phyloP scores from a whole-genome alignment of 2,329 filamentous ascomycete species.

The Beauveria varroae region DNA sequence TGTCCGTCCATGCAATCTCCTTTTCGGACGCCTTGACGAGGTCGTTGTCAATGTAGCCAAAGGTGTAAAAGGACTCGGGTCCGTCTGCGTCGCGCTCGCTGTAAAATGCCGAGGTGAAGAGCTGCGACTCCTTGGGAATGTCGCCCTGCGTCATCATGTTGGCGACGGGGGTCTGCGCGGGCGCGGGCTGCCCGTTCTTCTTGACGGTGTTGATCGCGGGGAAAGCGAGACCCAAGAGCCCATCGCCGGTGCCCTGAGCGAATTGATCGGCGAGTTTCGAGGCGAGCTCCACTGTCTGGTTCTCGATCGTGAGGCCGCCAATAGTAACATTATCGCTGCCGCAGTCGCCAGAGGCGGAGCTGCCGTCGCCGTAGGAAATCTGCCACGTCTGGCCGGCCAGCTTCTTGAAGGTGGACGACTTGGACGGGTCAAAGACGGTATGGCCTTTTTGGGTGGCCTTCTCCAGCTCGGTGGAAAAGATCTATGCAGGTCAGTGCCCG shows the following conservation, averaged over 20 bases:
- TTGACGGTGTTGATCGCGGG: conserved; percentile 33
- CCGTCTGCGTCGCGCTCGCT: conserved; percentile 26
- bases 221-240: conserved; percentile 28
- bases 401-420: conserved; percentile 31
- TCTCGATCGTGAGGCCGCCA: conserved; percentile 32
- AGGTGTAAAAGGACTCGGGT: conserved; percentile 48
- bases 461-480: conserved; percentile 23
- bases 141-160: conserved; percentile 18
- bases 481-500: background rate
- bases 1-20: conserved; percentile 50
- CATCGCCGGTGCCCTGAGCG: conserved; percentile 37
- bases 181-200: conserved; percentile 17
- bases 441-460: conserved; percentile 26
- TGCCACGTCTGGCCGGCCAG: conserved; percentile 31
- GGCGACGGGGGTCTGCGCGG: conserved; percentile 37
- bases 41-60: conserved; percentile 58
- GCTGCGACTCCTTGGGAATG: conserved; percentile 16
- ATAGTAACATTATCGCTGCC: conserved; percentile 36
- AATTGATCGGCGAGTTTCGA: conserved; percentile 31
- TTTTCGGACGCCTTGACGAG: conserved; percentile 50
- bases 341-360: conserved; percentile 36
- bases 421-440: conserved; percentile 28
- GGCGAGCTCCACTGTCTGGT: conserved; percentile 37
- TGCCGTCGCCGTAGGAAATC: conserved; percentile 38
- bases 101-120: conserved; percentile 65